Evolutionary conservation across 345 rosid species (phyloP).

Genomic region (Citrus reticulata): DNA sequence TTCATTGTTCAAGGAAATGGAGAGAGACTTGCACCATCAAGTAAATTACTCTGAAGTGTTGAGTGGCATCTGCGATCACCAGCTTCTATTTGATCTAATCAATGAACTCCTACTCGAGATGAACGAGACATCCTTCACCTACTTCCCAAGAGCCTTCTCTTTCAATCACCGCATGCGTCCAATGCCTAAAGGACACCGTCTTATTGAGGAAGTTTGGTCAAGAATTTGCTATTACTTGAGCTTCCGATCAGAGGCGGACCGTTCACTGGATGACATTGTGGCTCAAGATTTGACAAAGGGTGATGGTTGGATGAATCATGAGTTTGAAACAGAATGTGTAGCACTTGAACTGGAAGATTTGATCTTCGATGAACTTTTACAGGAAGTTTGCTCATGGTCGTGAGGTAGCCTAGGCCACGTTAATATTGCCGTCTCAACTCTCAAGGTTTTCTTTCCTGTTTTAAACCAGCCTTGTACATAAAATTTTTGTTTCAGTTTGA

Average conservation of each 20-base stretch:
- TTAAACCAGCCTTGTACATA: conserved; percentile 1
- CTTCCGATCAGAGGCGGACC: conserved; percentile 26
- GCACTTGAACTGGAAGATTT: conserved; percentile 72
- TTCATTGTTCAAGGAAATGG: conserved; percentile 46
- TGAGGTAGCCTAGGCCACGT: background rate
- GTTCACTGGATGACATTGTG: conserved; percentile 57
- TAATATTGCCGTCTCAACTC: background rate
- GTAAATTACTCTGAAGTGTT: conserved; percentile 21
- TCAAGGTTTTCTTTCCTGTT: background rate
- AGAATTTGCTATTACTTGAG: conserved; percentile 40
- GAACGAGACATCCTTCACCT: conserved; percentile 33
- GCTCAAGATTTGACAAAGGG: conserved; percentile 47
- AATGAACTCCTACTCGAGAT: conserved; percentile 57
- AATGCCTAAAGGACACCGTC: conserved; percentile 37
- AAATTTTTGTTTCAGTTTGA: background rate
- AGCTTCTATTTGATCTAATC: conserved; percentile 58
- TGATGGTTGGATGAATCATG: conserved; percentile 67
- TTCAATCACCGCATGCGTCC: conserved; percentile 19
- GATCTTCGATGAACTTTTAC: conserved; percentile 58
- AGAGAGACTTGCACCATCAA: conserved; percentile 29
- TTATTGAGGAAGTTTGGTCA: conserved; percentile 66
- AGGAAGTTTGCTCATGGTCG: conserved; percentile 31
- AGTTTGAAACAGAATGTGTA: conserved; percentile 51
- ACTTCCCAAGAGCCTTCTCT: conserved; percentile 56
- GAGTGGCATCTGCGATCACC: conserved; percentile 29